Evolutionary conservation across 352 stramenopile genomes (phyloP), one percentile per base, ranked within the genome.

Genomic region (Pythium coloratum): DNA sequence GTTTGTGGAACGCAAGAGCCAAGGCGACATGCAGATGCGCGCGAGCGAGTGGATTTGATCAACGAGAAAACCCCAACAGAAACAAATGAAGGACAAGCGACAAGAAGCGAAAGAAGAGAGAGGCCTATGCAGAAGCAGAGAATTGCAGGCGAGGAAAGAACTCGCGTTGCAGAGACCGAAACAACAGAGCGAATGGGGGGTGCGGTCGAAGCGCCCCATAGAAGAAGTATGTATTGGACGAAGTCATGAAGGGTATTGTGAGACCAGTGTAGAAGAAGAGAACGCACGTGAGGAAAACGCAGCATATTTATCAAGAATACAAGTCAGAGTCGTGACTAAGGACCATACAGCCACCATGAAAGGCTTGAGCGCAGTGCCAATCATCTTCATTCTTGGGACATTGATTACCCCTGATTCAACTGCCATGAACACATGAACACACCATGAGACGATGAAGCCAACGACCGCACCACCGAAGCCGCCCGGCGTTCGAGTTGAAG

Each of bases 1-100:
- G 54, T 65, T 57, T 8, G n/a, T 26, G 24, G 53, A 64, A 2
- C 64, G 57, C 16, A 61, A 60, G 32, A 51, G 8, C 10, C 5
- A 59, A 18, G 16, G 38, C n/a, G 60, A 65, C 7, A 32, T 32
- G 38, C 49, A 44, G 12, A 18, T 16, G 24, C 69, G 59, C 4
- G 42, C 55, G 24, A 66, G 69, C 63, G 69, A 75, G 50, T 75
- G 69, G 69, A 75, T 75, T 40, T 73, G 53, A 66, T 32, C 16
- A 30, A 51, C 2, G 20, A 12, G 61, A 40, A 44, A 32, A 3
- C 16, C 5, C 7, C 6, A 18, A 20, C 44, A 24, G 5, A 49
- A 49, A 58, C 53, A 6, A 28, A 16, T 2, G 7, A 34, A 38
- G 28, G 14, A 28, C 4, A 18, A 9, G 12, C 28, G 53, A 56